A percentile compares a stretch with the other conserved stretches of the same genome.
Conservation (phyloP, 2,329 filamentous ascomycete genomes). For the Paecilomyces variotii region DNA sequence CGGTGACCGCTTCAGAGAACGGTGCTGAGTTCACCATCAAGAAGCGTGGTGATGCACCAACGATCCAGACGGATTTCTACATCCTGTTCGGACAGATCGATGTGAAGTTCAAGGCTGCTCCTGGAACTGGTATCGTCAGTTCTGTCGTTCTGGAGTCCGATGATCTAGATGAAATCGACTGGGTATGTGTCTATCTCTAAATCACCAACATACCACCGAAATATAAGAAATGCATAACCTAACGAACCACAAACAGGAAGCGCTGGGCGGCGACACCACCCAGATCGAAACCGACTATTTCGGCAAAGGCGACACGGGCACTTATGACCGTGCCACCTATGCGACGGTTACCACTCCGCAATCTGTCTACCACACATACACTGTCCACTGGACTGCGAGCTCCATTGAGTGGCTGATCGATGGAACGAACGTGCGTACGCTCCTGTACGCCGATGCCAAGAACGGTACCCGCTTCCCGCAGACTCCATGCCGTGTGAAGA, state of each 20-base stretch:
- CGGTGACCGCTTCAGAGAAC: conserved; percentile 56
- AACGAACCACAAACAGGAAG: conserved; percentile 21
- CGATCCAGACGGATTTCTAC: conserved; percentile 83
- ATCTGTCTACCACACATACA: conserved; percentile 38
- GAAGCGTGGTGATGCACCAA: conserved; percentile 72
- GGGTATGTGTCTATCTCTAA: conserved; percentile 62
- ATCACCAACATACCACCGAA: conserved; percentile 23
- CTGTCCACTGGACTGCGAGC: conserved; percentile 59
- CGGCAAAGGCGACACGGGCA: conserved; percentile 72
- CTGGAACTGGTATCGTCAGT: conserved; percentile 85
- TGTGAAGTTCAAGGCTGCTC: conserved; percentile 74
- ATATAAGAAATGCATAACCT: conserved; percentile 3
- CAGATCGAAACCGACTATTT: conserved; percentile 83
- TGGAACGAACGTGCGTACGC: conserved; percentile 52
- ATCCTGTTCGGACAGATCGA: conserved; percentile 96
- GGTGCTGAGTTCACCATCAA: conserved; percentile 76
- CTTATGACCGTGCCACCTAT: conserved; percentile 78
- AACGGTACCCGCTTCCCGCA: conserved; percentile 57
- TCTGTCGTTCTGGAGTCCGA: conserved; percentile 90
- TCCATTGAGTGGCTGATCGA: conserved; percentile 59
- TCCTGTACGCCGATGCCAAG: conserved; percentile 52
- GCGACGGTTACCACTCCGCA: conserved; percentile 56
- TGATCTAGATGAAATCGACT: conserved; percentile 88
- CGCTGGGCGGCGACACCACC: conserved; percentile 26
- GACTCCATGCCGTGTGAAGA: conserved; percentile 63